Percentiles rank a stretch among this genome's conserved stretches.
phyloP scores from a whole-genome alignment of 352 stramenopile species.

The Phytophthora hybrid region DNA sequence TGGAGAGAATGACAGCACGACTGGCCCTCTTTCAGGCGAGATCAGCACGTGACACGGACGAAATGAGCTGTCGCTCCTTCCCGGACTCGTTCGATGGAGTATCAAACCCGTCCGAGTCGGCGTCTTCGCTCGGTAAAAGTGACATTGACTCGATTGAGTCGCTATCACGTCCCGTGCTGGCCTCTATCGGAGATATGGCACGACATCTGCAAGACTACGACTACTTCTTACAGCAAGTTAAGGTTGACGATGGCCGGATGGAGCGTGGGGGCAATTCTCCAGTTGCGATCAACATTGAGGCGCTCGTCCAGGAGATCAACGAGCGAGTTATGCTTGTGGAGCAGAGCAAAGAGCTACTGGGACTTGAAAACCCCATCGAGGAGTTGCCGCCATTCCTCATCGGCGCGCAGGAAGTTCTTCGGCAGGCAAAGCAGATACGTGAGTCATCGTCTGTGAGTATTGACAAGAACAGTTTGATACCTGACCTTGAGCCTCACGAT shows the following conservation, averaged over 20 bases:
- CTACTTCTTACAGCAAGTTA: conserved; percentile 52
- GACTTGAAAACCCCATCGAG: conserved; percentile 35
- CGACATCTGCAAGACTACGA: conserved; percentile 74
- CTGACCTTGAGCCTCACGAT: neutral
- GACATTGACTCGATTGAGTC: conserved; percentile 25
- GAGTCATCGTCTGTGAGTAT: conserved; percentile 15
- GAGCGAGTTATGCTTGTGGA: conserved; percentile 46
- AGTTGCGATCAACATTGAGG: conserved; percentile 42
- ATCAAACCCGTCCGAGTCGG: conserved; percentile 14
- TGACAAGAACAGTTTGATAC: neutral
- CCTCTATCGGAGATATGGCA: conserved; percentile 60
- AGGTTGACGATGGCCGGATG: conserved; percentile 10
- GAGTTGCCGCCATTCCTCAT: conserved; percentile 49
- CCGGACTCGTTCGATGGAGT: conserved; percentile 1
- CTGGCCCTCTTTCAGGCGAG: conserved; percentile 43
- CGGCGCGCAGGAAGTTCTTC: conserved; percentile 29
- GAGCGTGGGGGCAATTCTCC: conserved; percentile 15
- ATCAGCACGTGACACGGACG: conserved; percentile 2
- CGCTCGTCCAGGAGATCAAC: conserved; percentile 45
- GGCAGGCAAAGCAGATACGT: conserved; percentile 33
- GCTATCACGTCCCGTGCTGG: conserved; percentile 50
- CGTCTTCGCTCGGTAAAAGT: conserved; percentile 19
- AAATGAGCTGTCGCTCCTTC: conserved; percentile 24
- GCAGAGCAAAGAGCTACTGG: conserved; percentile 36
- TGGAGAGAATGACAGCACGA: conserved; percentile 43